Conservation (phyloP, 1,139 yeast species). For the Meyerozyma guilliermondii region DNA sequence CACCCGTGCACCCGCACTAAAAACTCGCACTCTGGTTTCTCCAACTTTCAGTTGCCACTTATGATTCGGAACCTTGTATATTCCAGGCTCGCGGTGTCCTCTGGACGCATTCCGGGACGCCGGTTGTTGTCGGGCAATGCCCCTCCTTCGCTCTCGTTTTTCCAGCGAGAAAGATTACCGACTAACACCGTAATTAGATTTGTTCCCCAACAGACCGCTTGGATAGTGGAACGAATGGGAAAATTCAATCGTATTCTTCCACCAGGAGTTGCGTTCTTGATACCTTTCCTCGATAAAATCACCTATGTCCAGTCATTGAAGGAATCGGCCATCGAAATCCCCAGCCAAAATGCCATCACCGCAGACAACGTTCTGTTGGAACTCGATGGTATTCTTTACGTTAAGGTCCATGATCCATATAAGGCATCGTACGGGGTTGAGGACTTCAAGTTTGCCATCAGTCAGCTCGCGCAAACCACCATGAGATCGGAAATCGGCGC, state of each 20-base stretch:
- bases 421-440: slow-evolving; percentile 88
- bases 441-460: slow-evolving; percentile 79
- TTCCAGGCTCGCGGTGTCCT: neutral
- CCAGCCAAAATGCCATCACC: slow-evolving; percentile 80
- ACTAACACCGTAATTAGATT: slow-evolving; percentile 70
- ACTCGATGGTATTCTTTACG: slow-evolving; percentile 78
- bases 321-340: slow-evolving; percentile 80
- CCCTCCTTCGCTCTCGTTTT: slow-evolving; percentile 26
- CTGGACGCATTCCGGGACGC: neutral
- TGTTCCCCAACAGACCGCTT: slow-evolving; percentile 88
- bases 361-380: slow-evolving; percentile 82
- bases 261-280: slow-evolving; percentile 72
- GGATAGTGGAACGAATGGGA: slow-evolving; percentile 92
- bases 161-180: slow-evolving; percentile 65
- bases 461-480: slow-evolving; percentile 85
- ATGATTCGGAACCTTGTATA: neutral
- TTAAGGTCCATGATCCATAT: slow-evolving; percentile 74
- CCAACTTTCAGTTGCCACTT: neutral
- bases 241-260: slow-evolving; percentile 68
- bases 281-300: slow-evolving; percentile 71
- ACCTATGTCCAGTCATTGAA: slow-evolving; percentile 78
- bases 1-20: neutral
- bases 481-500: slow-evolving; percentile 90
- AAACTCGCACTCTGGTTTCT: neutral
- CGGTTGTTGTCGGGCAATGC: neutral